Conservation (phyloP, 371 early-diverging fungal species). For the Apophysomyces elegans region DNA sequence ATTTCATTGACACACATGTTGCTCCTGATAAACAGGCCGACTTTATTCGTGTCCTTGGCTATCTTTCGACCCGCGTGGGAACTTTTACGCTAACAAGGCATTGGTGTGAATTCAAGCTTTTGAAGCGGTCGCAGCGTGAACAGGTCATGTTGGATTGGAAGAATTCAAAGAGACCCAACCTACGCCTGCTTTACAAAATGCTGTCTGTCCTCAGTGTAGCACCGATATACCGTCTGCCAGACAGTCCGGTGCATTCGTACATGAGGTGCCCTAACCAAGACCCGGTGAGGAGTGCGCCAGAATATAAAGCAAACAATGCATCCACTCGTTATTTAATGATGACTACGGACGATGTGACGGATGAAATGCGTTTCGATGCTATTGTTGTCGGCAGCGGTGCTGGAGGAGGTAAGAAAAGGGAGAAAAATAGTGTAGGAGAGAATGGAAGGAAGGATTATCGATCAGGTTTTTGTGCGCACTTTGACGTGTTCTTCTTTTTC, state of each 20-base stretch:
- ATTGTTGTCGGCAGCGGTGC: constrained; percentile 75
- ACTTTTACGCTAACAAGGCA: constrained; percentile 43
- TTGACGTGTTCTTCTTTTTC: too few relatives aligned
- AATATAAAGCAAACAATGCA: neutral
- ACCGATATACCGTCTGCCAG: neutral
- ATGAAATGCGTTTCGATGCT: constrained; percentile 53
- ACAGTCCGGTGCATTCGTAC: constrained; percentile 6
- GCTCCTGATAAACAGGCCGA: neutral
- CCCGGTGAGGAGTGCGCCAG: neutral
- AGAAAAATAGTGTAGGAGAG: too few relatives aligned
- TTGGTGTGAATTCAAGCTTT: constrained; percentile 33
- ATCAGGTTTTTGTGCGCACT: too few relatives aligned
- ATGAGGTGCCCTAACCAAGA: constrained; percentile 10
- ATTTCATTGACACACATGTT: neutral
- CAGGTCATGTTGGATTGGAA: constrained; percentile 33
- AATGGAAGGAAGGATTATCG: too few relatives aligned
- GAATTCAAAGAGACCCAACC: neutral
- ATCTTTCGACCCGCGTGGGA: constrained; percentile 28
- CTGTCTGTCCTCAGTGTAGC: neutral
- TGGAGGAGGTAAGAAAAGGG: constrained; percentile 59
- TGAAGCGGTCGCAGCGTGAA: constrained; percentile 38
- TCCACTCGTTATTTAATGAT: neutral
- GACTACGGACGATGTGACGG: neutral
- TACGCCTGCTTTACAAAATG: neutral
- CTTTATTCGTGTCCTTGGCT: neutral